Percentiles rank a stretch among this genome's conserved stretches.
Evolutionary conservation across 2,329 filamentous ascomycete species (phyloP).

Genomic region (Bisporella sp.): DNA sequence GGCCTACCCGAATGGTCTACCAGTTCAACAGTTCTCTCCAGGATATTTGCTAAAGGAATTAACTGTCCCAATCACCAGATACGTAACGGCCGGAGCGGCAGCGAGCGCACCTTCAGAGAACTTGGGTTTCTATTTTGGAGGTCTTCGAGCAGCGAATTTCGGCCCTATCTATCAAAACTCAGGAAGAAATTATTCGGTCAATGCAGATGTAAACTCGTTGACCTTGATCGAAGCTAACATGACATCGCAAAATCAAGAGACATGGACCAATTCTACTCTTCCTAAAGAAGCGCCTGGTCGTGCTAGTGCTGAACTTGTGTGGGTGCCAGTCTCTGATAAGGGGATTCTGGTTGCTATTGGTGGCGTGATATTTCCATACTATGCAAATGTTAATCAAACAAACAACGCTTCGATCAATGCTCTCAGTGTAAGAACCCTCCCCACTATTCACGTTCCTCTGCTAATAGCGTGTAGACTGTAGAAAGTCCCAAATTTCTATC

Average conservation of each 20-base stretch:
- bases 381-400: slow-evolving; percentile 18
- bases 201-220: slow-evolving; percentile 37
- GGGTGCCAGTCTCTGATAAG: slow-evolving; percentile 70
- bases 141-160: slow-evolving; percentile 43
- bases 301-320: slow-evolving; percentile 59
- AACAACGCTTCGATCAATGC: slow-evolving; percentile 27
- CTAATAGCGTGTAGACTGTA: slow-evolving; percentile 38
- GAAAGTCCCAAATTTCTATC: slow-evolving; percentile 66
- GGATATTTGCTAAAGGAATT: slow-evolving; percentile 38
- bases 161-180: slow-evolving; percentile 36
- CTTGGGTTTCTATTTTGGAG: slow-evolving; percentile 65
- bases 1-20: slow-evolving; percentile 43
- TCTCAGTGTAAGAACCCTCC: slow-evolving; percentile 32
- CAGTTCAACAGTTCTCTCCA: slow-evolving; percentile 31
- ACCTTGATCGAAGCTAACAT: slow-evolving; percentile 57
- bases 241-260: slow-evolving; percentile 37
- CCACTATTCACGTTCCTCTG: not conserved
- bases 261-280: slow-evolving; percentile 52
- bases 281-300: slow-evolving; percentile 43
- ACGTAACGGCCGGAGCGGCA: slow-evolving; percentile 57
- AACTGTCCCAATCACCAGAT: slow-evolving; percentile 44
- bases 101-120: slow-evolving; percentile 64
- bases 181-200: slow-evolving; percentile 11
- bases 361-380: slow-evolving; percentile 60
- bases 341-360: slow-evolving; percentile 74